Evolutionary conservation across 106 monocot genomes (phyloP).

Genomic region (Amphibolis antarctica): DNA sequence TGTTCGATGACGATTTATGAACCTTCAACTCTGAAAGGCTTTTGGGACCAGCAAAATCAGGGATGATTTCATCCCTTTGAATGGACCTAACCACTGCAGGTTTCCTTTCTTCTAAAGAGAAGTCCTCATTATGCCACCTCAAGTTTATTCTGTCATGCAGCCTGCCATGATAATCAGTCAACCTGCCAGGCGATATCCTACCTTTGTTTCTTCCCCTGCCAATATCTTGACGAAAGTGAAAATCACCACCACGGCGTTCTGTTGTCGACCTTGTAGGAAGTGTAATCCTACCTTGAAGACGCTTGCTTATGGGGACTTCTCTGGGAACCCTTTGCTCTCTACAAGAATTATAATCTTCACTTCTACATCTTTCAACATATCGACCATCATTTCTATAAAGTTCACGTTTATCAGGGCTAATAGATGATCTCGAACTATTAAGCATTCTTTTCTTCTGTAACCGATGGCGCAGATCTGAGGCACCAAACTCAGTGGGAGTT

Average conservation of each 20-base stretch:
- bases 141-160: slow-evolving; percentile 29
- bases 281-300: slow-evolving; percentile 68
- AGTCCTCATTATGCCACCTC: slow-evolving; percentile 12
- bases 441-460: slow-evolving; percentile 57
- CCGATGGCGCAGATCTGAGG: slow-evolving; percentile 60
- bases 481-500: slow-evolving; percentile 25
- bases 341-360: slow-evolving; percentile 1
- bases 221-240: slow-evolving; percentile 11
- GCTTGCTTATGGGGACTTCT: slow-evolving; percentile 34
- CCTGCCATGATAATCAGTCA: slow-evolving; percentile 12
- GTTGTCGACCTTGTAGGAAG: slow-evolving; percentile 31
- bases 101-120: slow-evolving; percentile 28
- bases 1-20: slow-evolving; percentile 21
- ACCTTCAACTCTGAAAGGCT: slow-evolving; percentile 72
- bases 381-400: slow-evolving; percentile 17
- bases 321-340: slow-evolving; percentile 8
- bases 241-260: slow-evolving; percentile 12
- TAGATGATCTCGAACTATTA: slow-evolving; percentile 15
- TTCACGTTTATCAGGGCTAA: slow-evolving; percentile 16
- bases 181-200: slow-evolving; percentile 22
- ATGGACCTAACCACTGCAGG: not conserved
- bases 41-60: slow-evolving; percentile 67
- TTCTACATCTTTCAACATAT: slow-evolving; percentile 17
- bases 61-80: not conserved
- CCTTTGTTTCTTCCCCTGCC: slow-evolving; percentile 26